These are phyloP conservation scores for Sporobolomyces roseus DNA, from an alignment of 768 basidiomycete species.

Conservation along the genomic window DNA sequence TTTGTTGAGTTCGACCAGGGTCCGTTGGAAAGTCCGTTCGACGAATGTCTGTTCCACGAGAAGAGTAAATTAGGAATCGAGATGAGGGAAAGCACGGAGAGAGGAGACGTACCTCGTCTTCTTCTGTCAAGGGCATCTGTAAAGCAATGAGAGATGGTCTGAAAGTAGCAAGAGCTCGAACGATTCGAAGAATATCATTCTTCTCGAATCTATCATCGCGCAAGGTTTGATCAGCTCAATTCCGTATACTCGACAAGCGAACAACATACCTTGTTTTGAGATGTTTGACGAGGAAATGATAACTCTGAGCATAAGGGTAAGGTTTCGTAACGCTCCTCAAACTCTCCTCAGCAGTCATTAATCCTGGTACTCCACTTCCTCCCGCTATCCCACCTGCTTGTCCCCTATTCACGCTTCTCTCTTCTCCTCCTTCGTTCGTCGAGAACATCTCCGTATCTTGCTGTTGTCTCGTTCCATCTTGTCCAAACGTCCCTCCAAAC, in stretches of 20 bases:
- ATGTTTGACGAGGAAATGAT: conserved; percentile 94
- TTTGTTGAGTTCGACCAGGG: conserved; percentile 89
- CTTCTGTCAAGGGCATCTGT: conserved; percentile 93
- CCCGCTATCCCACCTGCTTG: background rate
- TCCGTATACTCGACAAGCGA: background rate
- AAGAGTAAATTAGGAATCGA: background rate
- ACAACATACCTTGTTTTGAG: conserved; percentile 56
- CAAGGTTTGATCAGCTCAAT: background rate
- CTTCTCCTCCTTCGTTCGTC: background rate
- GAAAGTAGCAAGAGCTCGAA: conserved; percentile 88
- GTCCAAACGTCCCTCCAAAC: too few relatives aligned
- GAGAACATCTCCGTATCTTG: conserved; percentile 12
- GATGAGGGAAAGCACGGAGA: background rate
- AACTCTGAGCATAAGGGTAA: conserved; percentile 93
- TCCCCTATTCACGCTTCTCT: background rate
- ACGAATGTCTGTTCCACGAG: conserved; percentile 57
- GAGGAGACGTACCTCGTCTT: conserved; percentile 67
- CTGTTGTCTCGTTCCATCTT: background rate
- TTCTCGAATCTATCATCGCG: conserved; percentile 68
- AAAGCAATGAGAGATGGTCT: conserved; percentile 94
- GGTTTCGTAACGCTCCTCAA: conserved; percentile 66
- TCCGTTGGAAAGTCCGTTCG: conserved; percentile 91
- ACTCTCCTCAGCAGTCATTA: conserved; percentile 53
- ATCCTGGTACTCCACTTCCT: conserved; percentile 7
- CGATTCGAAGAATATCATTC: conserved; percentile 88